Evolutionary conservation across 768 basidiomycete species (phyloP), one percentile per base, ranked within the genome.

Genomic region (Clitopilus hobsonii): DNA sequence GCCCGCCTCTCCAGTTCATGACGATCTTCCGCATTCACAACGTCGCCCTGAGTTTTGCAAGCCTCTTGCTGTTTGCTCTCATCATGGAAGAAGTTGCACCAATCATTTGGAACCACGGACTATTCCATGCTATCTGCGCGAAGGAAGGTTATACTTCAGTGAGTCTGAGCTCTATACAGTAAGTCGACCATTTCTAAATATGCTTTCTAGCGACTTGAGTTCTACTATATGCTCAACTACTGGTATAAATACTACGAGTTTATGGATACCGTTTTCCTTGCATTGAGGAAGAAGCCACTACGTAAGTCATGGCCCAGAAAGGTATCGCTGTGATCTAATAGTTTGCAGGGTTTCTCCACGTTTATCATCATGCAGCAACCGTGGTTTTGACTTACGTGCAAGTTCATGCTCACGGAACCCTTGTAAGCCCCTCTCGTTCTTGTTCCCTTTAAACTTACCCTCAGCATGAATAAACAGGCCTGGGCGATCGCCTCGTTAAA

Each of bases 201-300:
- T 28, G 13, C 24, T 27, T 13, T 6, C 10, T 64, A 97, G 94
- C 83, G 82, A 69, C 78, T 98, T 69, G 90, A 98, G 74, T 88
- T 94, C 65, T 98, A 91, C 77, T 98, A 99, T 77, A 94, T 98
- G 79, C 79, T 98, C 78, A 99, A 99, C 77, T 99, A 98, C 76
- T 94, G 88, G 73, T 92, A 97, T 84, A 98, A 98, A 70, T 98
- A 98, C 71, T 74, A 96, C 60, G 97, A 99, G 73, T 84, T 98
- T 56, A 70, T 96, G 59, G 97, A 98, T 77, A 99, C 97, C 13
- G 83, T 98, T 61, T 99, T 98, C 81, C 84, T 99, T 61, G 91
- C 91, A 7, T 75, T 98, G 63, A 99, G 98, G 84, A 99, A 98
- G 82, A 98, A 98, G 73, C 93, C 93, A 14, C 79, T 99, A 48